These are phyloP conservation scores for Nicotiana otophora DNA, from an alignment of 257 asterid genomes.

Conservation along the genomic window DNA sequence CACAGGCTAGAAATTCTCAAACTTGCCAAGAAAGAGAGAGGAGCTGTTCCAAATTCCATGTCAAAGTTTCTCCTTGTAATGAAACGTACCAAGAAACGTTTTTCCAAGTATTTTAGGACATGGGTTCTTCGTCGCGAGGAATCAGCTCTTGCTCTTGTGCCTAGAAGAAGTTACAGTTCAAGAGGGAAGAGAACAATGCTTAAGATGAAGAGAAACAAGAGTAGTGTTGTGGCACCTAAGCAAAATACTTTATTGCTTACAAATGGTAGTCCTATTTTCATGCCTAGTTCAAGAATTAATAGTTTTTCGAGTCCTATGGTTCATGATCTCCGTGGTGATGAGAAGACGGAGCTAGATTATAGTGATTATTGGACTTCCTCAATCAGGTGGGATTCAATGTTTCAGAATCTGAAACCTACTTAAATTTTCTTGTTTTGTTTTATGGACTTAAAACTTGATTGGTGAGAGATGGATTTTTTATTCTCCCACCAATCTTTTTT, in stretches of 20 bases:
- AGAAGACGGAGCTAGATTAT: conserved; percentile 17
- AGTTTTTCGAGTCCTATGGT: conserved; percentile 43
- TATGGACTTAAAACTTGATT: conserved; percentile 12
- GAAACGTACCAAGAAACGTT: conserved; percentile 45
- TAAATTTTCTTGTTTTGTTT: conserved; percentile 10
- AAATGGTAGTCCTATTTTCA: conserved; percentile 42
- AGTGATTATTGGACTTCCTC: conserved; percentile 42
- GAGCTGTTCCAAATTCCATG: conserved; percentile 24
- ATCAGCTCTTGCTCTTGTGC: conserved; percentile 51
- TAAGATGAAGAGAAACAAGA: conserved; percentile 49
- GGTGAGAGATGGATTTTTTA: conserved; percentile 44
- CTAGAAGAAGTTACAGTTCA: conserved; percentile 29
- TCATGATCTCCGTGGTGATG: conserved; percentile 16
- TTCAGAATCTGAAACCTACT: conserved; percentile 83
- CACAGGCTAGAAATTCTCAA: conserved; percentile 76
- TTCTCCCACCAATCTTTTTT: conserved; percentile 33
- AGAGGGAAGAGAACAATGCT: conserved; percentile 45
- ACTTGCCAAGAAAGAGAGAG: conserved; percentile 31
- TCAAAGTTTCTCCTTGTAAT: conserved; percentile 49
- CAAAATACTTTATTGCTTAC: conserved; percentile 44
- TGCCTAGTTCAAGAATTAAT: conserved; percentile 44
- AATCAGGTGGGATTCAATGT: conserved; percentile 71
- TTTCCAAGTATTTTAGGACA: conserved; percentile 38
- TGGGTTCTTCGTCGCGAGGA: conserved; percentile 44
- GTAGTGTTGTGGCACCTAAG: conserved; percentile 21